Evolutionary conservation across 1,284 basidiomycete species (phyloP), one percentile per base, ranked within the genome.

Genomic region (Microbotryum scabiosae): DNA sequence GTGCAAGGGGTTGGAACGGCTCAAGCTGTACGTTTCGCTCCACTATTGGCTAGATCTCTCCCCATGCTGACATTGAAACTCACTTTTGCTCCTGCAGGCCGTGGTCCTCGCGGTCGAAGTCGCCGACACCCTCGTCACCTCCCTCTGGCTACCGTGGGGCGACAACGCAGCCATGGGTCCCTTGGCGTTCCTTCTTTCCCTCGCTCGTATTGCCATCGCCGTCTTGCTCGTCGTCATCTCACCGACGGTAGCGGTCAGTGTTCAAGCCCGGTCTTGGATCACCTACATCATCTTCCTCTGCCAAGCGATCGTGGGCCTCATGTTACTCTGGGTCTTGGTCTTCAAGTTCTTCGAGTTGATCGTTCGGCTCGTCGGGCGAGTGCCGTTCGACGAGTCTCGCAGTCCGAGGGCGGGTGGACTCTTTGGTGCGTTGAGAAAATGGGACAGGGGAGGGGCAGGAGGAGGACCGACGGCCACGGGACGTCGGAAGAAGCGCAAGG

Each of bases 151-250:
- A 2, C 63, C 62, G 14, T 97, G 93, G 93, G 91, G 89, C 47
- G 87, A 88, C 58, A 92, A 93, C 4, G 91, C 93, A 1, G 88
- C 90, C 67, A 97, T 97, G 93, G 93, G 91, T 18, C 81, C 90
- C 23, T 85, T 92, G 62, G 90, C 88, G 74, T 94, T 96, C 77
- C 78, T 96, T 70, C 85, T 93, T 67, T 91, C 88, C 63, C 88
- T 96, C 4, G 83, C 88, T 36, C 81, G 94, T 67, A 91, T 97
- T 71, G 85, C 91, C 21, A 84, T 91, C 28, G 87, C 89, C 5
- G 89, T 97, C 20, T 76, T 98, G 49, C 79, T 96, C 54, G 85
- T 97, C 69, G 88, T 97, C 64, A 77, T 97, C 58, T 86, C 86
- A 49, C 87, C 88, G 18, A 82, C 86, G 64, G 93, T 97, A 74